Evolutionary conservation across 2,329 filamentous ascomycete species (phyloP).

Genomic region (Dothistroma pini): DNA sequence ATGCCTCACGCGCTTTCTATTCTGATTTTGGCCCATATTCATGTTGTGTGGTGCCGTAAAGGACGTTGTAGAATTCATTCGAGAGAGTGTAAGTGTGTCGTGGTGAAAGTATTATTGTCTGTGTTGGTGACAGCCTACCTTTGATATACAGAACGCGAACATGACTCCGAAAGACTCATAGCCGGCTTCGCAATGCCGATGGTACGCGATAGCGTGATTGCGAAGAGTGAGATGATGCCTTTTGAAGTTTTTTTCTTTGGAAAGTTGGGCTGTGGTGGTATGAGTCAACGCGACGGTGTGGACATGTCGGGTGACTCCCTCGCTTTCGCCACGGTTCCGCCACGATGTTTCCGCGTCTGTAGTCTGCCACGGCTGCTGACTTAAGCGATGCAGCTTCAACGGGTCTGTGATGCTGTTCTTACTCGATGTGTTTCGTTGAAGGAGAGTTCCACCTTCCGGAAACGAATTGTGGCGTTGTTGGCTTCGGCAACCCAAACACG

Average conservation of each 20-base stretch:
- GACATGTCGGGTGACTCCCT: background rate
- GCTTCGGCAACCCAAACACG: background rate
- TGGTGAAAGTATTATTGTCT: background rate
- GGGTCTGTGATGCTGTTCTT: background rate
- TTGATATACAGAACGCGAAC: background rate
- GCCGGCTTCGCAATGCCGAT: constrained; percentile 12
- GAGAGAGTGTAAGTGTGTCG: constrained; percentile 5
- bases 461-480: background rate
- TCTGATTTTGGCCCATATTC: constrained; percentile 18
- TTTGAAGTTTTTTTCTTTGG: background rate
- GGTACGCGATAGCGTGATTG: constrained; percentile 10
- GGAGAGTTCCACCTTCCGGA: background rate
- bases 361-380: background rate
- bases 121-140: background rate
- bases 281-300: background rate
- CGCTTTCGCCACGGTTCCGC: background rate
- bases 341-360: background rate
- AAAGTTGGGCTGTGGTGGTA: background rate
- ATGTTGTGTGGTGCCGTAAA: constrained; percentile 3
- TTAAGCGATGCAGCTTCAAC: background rate
- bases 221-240: background rate
- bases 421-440: background rate
- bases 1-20: constrained; percentile 22
- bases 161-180: constrained; percentile 9
- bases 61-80: background rate